Conservation (phyloP, 202 grass and related monocot genomes). For the Miscanthus sacchariflorus region DNA sequence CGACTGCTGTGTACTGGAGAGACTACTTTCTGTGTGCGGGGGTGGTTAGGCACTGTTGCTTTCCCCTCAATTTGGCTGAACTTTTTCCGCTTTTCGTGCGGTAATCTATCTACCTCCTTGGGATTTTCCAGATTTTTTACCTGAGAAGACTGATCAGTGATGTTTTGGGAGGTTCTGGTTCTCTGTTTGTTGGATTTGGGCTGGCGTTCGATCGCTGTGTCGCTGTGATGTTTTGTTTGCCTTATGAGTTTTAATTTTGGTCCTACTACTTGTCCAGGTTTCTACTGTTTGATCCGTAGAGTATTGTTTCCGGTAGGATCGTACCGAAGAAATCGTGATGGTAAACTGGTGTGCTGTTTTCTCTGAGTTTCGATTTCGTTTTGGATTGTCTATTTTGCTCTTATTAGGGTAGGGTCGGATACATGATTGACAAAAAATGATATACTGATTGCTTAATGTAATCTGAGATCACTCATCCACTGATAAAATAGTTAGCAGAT, state of each 20-base stretch:
- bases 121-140: not conserved
- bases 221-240: not conserved
- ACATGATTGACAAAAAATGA: not conserved
- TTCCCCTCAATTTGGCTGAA: not conserved
- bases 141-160: not conserved
- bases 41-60: constrained; percentile 33
- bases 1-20: not conserved
- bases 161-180: not conserved
- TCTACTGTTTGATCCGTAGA: constrained; percentile 16
- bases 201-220: not conserved
- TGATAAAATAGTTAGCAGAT: not conserved
- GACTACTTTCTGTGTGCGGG: constrained; percentile 3
- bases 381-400: not conserved
- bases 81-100: not conserved
- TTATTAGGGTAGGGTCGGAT: not conserved
- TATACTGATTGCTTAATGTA: not conserved
- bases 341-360: not conserved
- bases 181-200: not conserved
- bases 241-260: not conserved
- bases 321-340: not conserved
- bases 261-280: not conserved
- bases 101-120: not conserved
- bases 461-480: not conserved
- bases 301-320: not conserved
- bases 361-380: not conserved